Base-by-base conservation (phyloP, 495 filamentous ascomycete species). In the Haplographium delicatum region DNA sequence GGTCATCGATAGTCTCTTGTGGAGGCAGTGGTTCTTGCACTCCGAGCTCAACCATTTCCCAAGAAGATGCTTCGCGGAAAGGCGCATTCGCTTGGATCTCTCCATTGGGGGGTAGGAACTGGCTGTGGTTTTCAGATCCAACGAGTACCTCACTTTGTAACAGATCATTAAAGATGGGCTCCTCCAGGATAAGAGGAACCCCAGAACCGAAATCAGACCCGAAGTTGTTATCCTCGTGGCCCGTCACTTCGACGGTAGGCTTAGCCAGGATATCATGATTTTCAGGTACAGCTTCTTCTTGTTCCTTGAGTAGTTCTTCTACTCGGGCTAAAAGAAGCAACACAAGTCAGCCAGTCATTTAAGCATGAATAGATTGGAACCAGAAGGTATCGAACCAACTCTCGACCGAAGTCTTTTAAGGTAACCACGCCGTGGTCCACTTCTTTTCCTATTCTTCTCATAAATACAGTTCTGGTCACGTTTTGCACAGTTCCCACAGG, bases 41-140 rank as follows among this genome's bases (percentile, higher is more conserved):
- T 8, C 90, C 91, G 34, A 97, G 64, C 22, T 86, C 82, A 46
- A 97, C 91, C 83, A 97, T 85, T 55, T 95, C 89, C 89, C 88
- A 94, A 11, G 73, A 59, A 64, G 81, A 70, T 68, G 71, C 68
- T 52, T 57, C 34, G 43, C 5, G 18, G 26, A 44, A 18, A 28
- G 28, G 19, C 19, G 20, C 6, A 24, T 19, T 24, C 20, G 16
- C 19, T 8, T 41, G 38, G 38, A 5, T 19, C 10, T 41, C 38
- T 41, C 23, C 16, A 20, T 3, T 41, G 23, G 5, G 4, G 2
- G 19, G 3, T 8, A 20, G 20, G 18, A 41, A 41, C 5, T 20
- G 10, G 4, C 23, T 20, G 16, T 20, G 15, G 38, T 5, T 22
- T 19, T 13, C 10, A 20, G 5, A 18, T 20, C 38, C 2, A 24